These are phyloP conservation scores for Ramaria sp. DNA, from an alignment of 768 basidiomycete species.

Conservation along the genomic window DNA sequence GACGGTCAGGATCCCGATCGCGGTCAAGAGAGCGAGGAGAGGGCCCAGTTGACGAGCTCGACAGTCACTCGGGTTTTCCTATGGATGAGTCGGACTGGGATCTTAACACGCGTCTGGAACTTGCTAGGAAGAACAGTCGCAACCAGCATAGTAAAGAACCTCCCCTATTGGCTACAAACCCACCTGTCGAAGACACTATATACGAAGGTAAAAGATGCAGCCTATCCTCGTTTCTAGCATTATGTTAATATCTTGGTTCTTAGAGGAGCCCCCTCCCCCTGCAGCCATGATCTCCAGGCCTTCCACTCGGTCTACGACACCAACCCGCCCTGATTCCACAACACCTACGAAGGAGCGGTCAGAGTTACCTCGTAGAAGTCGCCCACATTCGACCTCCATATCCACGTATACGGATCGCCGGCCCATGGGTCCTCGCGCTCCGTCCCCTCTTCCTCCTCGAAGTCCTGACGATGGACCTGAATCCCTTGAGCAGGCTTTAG, in stretches of 20 bases:
- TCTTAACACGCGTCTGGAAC: constrained; percentile 62
- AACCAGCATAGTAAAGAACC: constrained; percentile 49
- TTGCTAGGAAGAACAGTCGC: constrained; percentile 77
- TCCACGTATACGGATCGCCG: constrained; percentile 49
- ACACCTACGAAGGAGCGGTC: constrained; percentile 3
- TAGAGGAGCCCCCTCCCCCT: constrained; percentile 47
- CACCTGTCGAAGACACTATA: constrained; percentile 52
- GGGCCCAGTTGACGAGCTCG: constrained; percentile 34
- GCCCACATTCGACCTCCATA: constrained; percentile 37
- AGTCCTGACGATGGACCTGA: constrained; percentile 22
- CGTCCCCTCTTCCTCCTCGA: constrained; percentile 53
- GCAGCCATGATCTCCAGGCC: constrained; percentile 14
- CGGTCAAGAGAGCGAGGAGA: constrained; percentile 37
- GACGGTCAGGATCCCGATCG: constrained; percentile 29
- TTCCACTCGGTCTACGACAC: constrained; percentile 32
- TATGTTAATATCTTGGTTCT: constrained; percentile 1
- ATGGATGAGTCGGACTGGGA: constrained; percentile 67
- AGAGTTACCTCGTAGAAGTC: constrained; percentile 13
- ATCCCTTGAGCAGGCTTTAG: constrained; percentile 31
- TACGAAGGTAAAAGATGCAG: constrained; percentile 51
- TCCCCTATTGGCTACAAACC: constrained; percentile 30
- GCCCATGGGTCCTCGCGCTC: constrained; percentile 64
- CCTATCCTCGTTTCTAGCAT: background rate
- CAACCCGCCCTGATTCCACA: constrained; percentile 15
- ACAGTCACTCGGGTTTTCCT: constrained; percentile 25